Evolutionary conservation across 1,284 basidiomycete species (phyloP).

Genomic region (Sutorius eximius): DNA sequence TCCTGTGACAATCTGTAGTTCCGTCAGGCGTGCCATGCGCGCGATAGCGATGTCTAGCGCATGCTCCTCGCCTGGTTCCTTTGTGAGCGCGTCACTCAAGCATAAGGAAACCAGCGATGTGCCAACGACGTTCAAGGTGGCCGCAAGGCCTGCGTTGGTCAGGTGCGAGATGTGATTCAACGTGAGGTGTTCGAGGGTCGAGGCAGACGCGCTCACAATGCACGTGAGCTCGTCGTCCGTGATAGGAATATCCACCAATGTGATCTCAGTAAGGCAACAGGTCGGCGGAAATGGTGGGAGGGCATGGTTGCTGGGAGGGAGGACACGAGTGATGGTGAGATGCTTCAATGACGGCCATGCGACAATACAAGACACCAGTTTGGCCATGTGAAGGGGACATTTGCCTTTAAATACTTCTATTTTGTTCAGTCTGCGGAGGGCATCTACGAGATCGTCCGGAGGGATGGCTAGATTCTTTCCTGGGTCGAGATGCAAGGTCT

Average conservation of each 20-base stretch:
- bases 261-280: conserved; percentile 1
- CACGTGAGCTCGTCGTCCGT: conserved; percentile 7
- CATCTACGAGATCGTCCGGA: background rate
- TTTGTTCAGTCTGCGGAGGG: conserved; percentile 1
- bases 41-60: conserved; percentile 7
- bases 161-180: background rate
- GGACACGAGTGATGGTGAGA: background rate
- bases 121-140: background rate
- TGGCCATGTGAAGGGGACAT: background rate
- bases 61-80: background rate
- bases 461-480: background rate
- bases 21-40: conserved; percentile 5
- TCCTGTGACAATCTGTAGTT: background rate
- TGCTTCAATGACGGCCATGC: conserved; percentile 12
- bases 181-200: conserved; percentile 4
- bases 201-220: conserved; percentile 5
- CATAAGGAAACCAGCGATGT: background rate
- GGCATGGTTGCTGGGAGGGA: background rate
- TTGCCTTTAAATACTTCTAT: background rate
- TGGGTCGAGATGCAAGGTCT: background rate
- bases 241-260: background rate
- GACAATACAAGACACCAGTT: conserved; percentile 2
- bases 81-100: background rate
- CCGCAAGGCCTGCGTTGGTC: conserved; percentile 5
- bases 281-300: background rate